phyloP scores from a whole-genome alignment of 108 stramenopile species.

The Cyclotella distinguenda region DNA sequence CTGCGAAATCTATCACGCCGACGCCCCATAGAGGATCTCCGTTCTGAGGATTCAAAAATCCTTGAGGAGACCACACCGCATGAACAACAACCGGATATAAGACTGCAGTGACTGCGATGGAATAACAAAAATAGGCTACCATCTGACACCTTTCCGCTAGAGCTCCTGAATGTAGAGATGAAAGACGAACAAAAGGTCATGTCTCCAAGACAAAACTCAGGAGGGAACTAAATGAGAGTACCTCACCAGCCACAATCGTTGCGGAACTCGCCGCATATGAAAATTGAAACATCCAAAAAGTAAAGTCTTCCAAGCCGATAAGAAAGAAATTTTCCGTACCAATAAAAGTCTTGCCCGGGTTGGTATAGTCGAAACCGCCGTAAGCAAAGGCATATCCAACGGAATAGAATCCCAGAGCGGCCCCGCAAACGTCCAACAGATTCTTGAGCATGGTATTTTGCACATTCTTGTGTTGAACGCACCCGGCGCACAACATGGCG shows the following conservation, averaged over 20 bases:
- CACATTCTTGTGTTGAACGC: conserved; percentile 82
- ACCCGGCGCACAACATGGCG: conserved; percentile 81
- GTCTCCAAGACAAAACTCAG: no score
- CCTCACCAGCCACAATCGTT: conserved; percentile 93
- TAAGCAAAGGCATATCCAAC: conserved; percentile 84
- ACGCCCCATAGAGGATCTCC: conserved; percentile 63
- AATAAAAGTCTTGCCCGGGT: conserved; percentile 58
- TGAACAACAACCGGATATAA: conserved; percentile 68
- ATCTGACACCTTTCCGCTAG: conserved; percentile 90
- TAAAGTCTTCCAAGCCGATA: conserved; percentile 30
- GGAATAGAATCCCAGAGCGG: conserved; percentile 75
- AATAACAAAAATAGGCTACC: conserved; percentile 63
- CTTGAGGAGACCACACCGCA: conserved; percentile 49
- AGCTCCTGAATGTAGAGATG: no score
- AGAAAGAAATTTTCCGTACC: conserved; percentile 59
- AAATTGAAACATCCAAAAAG: conserved; percentile 85
- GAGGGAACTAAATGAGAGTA: no score
- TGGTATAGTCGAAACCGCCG: conserved; percentile 51
- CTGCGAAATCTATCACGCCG: conserved; percentile 92
- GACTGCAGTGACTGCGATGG: conserved; percentile 51
- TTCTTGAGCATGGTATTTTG: conserved; percentile 92
- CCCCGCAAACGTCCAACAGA: conserved; percentile 80
- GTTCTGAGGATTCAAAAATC: conserved; percentile 48
- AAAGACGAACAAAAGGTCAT: no score
- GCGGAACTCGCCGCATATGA: conserved; percentile 83